Percentiles rank a stretch among this genome's conserved stretches.
Evolutionary conservation across 805 yeast genomes (phyloP).

Genomic region (Yamadazyma nakazawae): DNA sequence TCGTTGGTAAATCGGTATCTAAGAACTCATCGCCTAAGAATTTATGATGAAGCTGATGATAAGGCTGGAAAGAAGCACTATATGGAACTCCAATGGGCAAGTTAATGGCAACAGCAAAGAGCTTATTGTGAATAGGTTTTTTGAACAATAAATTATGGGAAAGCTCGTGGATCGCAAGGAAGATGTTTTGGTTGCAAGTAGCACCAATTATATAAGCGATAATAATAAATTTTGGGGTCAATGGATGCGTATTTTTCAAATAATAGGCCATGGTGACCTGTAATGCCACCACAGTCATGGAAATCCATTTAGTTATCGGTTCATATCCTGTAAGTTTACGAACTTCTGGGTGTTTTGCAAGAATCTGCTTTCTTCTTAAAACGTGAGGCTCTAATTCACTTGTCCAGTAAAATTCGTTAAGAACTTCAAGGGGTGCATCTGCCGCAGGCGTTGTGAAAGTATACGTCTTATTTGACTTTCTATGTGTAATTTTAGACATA

Average conservation of each 20-base stretch:
- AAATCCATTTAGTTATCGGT: conserved; percentile 78
- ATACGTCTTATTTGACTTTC: conserved; percentile 26
- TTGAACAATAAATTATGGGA: conserved; percentile 83
- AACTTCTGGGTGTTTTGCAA: conserved; percentile 75
- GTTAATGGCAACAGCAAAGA: conserved; percentile 74
- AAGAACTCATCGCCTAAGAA: conserved; percentile 78
- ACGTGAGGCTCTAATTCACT: conserved; percentile 79
- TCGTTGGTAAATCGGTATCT: conserved; percentile 88
- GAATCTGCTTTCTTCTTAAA: conserved; percentile 64
- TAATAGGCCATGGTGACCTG: conserved; percentile 65
- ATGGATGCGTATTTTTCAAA: conserved; percentile 53
- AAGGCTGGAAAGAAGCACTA: conserved; percentile 84
- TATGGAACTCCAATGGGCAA: conserved; percentile 89
- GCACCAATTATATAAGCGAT: conserved; percentile 82
- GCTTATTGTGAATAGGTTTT: conserved; percentile 70
- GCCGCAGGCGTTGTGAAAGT: conserved; percentile 38
- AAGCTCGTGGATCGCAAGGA: conserved; percentile 84
- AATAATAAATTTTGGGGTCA: conserved; percentile 51
- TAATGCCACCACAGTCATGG: conserved; percentile 58
- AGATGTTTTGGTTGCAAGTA: conserved; percentile 78
- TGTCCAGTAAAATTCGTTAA: conserved; percentile 81
- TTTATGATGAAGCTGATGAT: conserved; percentile 89
- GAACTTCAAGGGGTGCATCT: conserved; percentile 36
- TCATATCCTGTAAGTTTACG: conserved; percentile 81
- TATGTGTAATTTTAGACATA: conserved; percentile 9